Conservation (phyloP, 1,139 yeast species). For the Magnusiomyces paraingens region DNA sequence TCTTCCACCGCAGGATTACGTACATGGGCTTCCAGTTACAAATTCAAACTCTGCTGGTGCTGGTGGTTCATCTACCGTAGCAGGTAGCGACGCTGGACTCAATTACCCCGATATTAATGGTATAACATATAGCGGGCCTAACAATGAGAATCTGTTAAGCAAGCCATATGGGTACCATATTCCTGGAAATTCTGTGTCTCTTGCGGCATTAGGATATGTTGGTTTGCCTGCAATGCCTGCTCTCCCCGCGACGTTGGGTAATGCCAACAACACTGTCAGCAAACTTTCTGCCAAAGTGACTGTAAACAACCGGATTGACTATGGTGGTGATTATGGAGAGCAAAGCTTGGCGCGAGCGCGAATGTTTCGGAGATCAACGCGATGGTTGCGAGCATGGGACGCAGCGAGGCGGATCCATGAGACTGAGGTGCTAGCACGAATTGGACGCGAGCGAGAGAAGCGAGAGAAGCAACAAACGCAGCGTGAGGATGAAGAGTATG, state of each 20-base stretch:
- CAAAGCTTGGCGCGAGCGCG: conserved; percentile 22
- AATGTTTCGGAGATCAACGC: conserved; percentile 23
- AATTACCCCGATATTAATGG: neutral
- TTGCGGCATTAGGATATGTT: neutral
- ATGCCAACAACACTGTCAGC: neutral
- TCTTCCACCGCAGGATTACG: conserved; percentile 1
- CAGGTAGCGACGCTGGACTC: neutral
- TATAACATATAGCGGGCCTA: neutral
- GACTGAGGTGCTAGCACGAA: neutral
- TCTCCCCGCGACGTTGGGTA: neutral
- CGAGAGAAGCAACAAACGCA: conserved; percentile 19
- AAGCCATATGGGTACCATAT: neutral
- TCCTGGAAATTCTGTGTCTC: neutral
- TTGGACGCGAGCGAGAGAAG: neutral
- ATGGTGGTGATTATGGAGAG: conserved; percentile 25
- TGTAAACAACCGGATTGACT: conserved; percentile 2
- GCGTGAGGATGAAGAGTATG: conserved; percentile 8
- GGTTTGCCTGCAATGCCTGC: neutral
- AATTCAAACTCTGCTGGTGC: neutral
- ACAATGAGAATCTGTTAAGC: neutral
- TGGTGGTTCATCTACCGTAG: neutral
- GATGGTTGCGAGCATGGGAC: conserved; percentile 25
- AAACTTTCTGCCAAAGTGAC: neutral
- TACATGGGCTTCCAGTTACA: neutral
- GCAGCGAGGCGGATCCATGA: neutral